Evolutionary conservation across 108 stramenopile species (phyloP).

Genomic region (Discostella stelligeroides): DNA sequence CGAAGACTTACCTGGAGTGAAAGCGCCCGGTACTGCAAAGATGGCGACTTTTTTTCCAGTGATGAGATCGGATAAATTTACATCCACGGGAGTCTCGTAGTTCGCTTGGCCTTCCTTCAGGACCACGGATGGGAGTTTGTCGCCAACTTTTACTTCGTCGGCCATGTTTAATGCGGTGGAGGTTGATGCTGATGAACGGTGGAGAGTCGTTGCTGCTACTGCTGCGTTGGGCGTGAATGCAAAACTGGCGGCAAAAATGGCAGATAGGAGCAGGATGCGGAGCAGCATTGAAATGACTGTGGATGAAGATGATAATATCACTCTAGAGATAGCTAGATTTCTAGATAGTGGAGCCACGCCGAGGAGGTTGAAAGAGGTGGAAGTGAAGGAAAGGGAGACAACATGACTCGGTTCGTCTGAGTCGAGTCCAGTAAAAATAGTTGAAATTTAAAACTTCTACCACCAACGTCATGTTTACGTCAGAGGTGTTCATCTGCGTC

Average conservation of each 20-base stretch:
- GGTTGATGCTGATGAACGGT: slow-evolving; percentile 14
- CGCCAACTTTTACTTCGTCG: slow-evolving; percentile 77
- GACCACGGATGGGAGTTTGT: slow-evolving; percentile 63
- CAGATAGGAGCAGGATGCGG: slow-evolving; percentile 32
- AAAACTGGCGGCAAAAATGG: slow-evolving; percentile 12
- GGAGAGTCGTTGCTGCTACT: neutral
- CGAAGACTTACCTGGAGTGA: slow-evolving; percentile 68
- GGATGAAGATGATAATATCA: too few relatives aligned
- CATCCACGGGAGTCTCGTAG: slow-evolving; percentile 56
- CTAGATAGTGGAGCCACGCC: too few relatives aligned
- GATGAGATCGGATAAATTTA: slow-evolving; percentile 65
- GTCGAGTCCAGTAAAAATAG: too few relatives aligned
- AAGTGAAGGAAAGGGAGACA: too few relatives aligned
- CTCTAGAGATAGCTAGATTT: too few relatives aligned
- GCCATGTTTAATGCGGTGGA: slow-evolving; percentile 42
- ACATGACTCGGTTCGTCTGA: too few relatives aligned
- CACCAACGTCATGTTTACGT: too few relatives aligned
- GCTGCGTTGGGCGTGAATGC: slow-evolving; percentile 38
- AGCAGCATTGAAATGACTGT: too few relatives aligned
- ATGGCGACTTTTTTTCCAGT: slow-evolving; percentile 87
- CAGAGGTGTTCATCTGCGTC: too few relatives aligned
- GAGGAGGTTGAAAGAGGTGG: too few relatives aligned
- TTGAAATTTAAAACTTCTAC: too few relatives aligned
- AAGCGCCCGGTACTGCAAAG: slow-evolving; percentile 92
- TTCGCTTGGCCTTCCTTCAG: slow-evolving; percentile 66